phyloP scores from a whole-genome alignment of 2,329 filamentous ascomycete genomes.

The Alternaria triticimaculans region DNA sequence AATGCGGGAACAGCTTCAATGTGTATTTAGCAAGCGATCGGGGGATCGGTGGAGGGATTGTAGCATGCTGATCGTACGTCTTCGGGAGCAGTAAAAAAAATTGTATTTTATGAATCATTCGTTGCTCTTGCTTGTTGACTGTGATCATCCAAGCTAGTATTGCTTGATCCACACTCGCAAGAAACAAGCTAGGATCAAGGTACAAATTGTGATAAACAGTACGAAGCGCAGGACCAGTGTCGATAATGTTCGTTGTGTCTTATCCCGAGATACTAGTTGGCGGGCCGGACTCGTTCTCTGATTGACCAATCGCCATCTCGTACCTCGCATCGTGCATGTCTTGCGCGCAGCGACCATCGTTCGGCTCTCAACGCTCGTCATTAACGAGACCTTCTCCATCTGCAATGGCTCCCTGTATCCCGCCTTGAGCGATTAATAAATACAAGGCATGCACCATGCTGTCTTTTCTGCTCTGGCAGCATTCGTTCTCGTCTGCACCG shows the following conservation, averaged over 20 bases:
- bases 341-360: slow-evolving; percentile 4
- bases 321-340: slow-evolving; percentile 24
- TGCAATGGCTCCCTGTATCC: slow-evolving; percentile 22
- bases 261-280: neutral
- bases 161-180: neutral
- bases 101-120: neutral
- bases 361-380: slow-evolving; percentile 14
- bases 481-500: slow-evolving; percentile 24
- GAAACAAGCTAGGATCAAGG: neutral
- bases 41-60: neutral
- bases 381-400: slow-evolving; percentile 23
- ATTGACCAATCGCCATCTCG: slow-evolving; percentile 22
- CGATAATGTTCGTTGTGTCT: neutral
- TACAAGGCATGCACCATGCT: slow-evolving; percentile 38
- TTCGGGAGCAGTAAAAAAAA: neutral
- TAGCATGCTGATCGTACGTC: neutral
- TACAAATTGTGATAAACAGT: neutral
- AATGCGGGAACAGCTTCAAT: neutral
- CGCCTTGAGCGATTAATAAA: neutral
- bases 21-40: slow-evolving; percentile 8
- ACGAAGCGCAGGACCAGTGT: neutral
- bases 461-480: slow-evolving; percentile 12
- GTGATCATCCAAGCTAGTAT: neutral
- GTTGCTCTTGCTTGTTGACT: neutral
- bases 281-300: neutral